Evolutionary conservation across 2,329 filamentous ascomycete species (phyloP).

Genomic region (Cladophialophora yegresii): DNA sequence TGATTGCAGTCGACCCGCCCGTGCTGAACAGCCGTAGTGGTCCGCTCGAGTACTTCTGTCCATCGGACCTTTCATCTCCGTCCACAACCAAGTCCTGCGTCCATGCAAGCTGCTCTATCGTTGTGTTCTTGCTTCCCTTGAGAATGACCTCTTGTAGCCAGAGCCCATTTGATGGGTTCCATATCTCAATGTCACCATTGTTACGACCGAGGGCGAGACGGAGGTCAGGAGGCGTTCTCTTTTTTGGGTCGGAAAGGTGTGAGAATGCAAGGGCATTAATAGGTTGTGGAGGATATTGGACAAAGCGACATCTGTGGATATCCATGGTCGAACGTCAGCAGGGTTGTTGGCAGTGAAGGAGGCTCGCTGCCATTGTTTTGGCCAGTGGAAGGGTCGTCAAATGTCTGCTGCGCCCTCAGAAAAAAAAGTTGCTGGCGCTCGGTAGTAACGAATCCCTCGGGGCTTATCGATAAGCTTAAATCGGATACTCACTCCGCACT

Average conservation of each 20-base stretch:
- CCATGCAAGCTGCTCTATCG: constrained; percentile 89
- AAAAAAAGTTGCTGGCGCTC: background rate
- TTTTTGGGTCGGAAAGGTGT: constrained; percentile 61
- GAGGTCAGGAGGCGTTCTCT: constrained; percentile 59
- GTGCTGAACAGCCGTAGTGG: constrained; percentile 91
- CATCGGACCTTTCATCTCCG: constrained; percentile 58
- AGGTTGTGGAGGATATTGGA: constrained; percentile 84
- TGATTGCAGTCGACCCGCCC: constrained; percentile 86
- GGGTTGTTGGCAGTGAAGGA: background rate
- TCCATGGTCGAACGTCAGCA: constrained; percentile 64
- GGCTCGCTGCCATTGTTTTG: background rate
- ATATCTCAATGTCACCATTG: constrained; percentile 96
- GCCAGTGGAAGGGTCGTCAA: background rate
- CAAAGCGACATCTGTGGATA: constrained; percentile 94
- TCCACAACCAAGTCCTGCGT: constrained; percentile 78
- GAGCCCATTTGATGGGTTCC: constrained; percentile 77
- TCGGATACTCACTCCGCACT: background rate
- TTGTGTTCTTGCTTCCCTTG: constrained; percentile 77
- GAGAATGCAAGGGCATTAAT: constrained; percentile 97
- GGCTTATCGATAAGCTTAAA: constrained; percentile 2
- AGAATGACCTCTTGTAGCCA: constrained; percentile 93
- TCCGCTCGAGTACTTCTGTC: constrained; percentile 62
- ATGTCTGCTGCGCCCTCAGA: background rate
- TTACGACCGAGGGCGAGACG: constrained; percentile 86
- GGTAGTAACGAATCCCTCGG: too few species aligned